These are phyloP conservation scores for Xylaria hypoxylon DNA, from an alignment of 2,329 filamentous ascomycete genomes.

Conservation along the genomic window DNA sequence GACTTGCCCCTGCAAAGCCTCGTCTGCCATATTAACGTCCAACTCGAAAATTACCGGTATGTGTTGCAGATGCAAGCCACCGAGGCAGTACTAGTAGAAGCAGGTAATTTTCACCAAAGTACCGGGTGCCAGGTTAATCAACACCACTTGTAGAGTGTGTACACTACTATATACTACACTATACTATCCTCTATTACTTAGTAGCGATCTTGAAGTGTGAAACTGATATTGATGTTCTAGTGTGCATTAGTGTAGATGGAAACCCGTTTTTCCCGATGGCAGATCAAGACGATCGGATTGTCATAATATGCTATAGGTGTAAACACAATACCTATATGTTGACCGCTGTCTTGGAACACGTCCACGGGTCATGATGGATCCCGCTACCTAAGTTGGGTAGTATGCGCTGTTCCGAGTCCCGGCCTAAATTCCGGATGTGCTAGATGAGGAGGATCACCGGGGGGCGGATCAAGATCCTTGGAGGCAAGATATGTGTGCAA, in stretches of 20 bases:
- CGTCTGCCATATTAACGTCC: background rate
- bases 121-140: slow-evolving; percentile 14
- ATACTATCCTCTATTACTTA: background rate
- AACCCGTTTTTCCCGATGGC: background rate
- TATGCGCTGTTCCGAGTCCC: slow-evolving; percentile 22
- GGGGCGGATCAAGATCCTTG: slow-evolving; percentile 24
- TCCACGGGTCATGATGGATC: slow-evolving; percentile 5
- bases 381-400: background rate
- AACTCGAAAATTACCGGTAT: slow-evolving; percentile 26
- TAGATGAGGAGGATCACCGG: slow-evolving; percentile 22
- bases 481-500: slow-evolving; percentile 3
- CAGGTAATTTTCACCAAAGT: slow-evolving; percentile 12
- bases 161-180: background rate
- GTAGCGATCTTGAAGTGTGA: slow-evolving; percentile 22
- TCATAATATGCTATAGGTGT: slow-evolving; percentile 14
- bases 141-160: background rate
- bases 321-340: slow-evolving; percentile 19
- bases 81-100: background rate
- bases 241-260: background rate
- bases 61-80: slow-evolving; percentile 30
- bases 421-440: slow-evolving; percentile 12
- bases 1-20: slow-evolving; percentile 13
- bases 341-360: slow-evolving; percentile 27
- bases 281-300: slow-evolving; percentile 6
- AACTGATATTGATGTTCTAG: background rate